phyloP scores from a whole-genome alignment of 1,284 basidiomycete species.

The Lentinula novae-zelandiae region DNA sequence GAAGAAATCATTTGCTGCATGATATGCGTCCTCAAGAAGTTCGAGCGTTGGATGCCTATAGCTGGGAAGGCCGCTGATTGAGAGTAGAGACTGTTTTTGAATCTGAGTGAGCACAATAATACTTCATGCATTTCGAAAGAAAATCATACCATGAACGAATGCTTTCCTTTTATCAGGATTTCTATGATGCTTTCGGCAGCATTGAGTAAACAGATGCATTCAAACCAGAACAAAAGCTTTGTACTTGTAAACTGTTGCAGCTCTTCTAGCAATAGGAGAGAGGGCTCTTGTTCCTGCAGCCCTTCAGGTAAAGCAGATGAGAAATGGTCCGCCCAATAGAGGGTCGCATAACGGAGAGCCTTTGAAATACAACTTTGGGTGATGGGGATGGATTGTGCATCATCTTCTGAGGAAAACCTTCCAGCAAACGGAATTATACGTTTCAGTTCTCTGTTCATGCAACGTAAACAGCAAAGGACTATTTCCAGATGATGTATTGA shows the following conservation, averaged over 20 bases:
- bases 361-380: neutral
- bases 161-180: neutral
- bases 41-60: neutral
- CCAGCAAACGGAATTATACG: slow-evolving; percentile 6
- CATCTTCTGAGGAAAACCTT: neutral
- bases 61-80: neutral
- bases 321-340: slow-evolving; percentile 2
- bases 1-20: slow-evolving; percentile 3
- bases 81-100: neutral
- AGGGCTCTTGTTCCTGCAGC: neutral
- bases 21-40: neutral
- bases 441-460: slow-evolving; percentile 11
- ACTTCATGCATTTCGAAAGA: neutral
- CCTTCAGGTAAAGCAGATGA: neutral
- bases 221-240: slow-evolving; percentile 1
- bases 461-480: slow-evolving; percentile 3
- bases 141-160: neutral
- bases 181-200: neutral
- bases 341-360: neutral
- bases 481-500: neutral
- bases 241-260: neutral
- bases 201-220: neutral
- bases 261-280: neutral
- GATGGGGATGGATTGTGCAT: neutral
- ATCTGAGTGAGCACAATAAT: neutral